phyloP scores from a whole-genome alignment of 495 filamentous ascomycete species.

The Thozetella sp. region DNA sequence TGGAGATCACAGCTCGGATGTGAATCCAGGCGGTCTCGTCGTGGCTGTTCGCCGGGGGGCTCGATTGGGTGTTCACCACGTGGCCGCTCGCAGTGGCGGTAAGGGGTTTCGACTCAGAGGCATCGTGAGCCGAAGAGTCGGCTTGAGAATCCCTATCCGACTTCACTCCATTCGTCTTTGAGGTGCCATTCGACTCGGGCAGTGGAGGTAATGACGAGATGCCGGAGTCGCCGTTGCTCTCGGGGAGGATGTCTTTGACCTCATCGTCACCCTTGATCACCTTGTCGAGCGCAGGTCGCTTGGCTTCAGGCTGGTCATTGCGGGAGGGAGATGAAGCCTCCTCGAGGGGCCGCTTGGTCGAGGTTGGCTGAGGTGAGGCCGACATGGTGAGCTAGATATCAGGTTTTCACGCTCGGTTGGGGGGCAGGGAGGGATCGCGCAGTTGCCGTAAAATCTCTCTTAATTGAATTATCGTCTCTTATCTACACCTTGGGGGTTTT shows the following conservation, averaged over 20 bases:
- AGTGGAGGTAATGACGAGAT: conserved; percentile 19
- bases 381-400: conserved; percentile 49
- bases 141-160: conserved; percentile 61
- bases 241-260: conserved; percentile 32
- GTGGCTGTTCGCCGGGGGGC: conserved; percentile 37
- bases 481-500: conserved; percentile 84
- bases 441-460: conserved; percentile 48
- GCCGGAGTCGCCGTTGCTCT: conserved; percentile 36
- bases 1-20: conserved; percentile 93
- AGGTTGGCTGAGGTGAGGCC: conserved; percentile 54
- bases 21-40: conserved; percentile 98
- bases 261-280: conserved; percentile 61
- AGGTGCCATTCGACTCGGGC: conserved; percentile 40
- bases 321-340: conserved; percentile 94
- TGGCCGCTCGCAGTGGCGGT: conserved; percentile 48
- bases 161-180: conserved; percentile 55
- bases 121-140: conserved; percentile 76
- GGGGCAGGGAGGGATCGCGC: conserved; percentile 13
- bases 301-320: conserved; percentile 93
- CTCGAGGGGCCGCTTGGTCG: conserved; percentile 91
- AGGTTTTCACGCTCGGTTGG: conserved; percentile 26
- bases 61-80: conserved; percentile 35
- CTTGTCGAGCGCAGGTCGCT: conserved; percentile 95
- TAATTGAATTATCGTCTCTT: conserved; percentile 48
- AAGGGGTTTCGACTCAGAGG: conserved; percentile 41